A percentile compares a stretch with the other conserved stretches of the same genome.
phyloP scores from a whole-genome alignment of 2,329 filamentous ascomycete species.

The Periconia digitata region DNA sequence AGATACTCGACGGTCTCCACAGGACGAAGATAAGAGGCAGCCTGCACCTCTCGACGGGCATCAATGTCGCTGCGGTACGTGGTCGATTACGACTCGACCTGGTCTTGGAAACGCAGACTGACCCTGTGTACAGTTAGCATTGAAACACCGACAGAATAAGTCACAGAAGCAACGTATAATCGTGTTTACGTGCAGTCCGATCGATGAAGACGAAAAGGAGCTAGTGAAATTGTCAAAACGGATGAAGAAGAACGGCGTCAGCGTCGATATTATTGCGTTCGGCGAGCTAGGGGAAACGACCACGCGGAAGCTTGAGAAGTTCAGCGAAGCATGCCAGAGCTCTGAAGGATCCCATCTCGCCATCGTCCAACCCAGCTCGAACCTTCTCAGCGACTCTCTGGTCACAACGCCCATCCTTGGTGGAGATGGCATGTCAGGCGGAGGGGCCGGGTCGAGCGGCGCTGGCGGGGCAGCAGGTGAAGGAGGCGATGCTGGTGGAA shows the following conservation, averaged over 20 bases:
- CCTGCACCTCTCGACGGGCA: constrained; percentile 85
- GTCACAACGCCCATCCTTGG: constrained; percentile 86
- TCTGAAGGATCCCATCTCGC: constrained; percentile 87
- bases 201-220: constrained; percentile 85
- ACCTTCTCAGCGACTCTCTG: constrained; percentile 89
- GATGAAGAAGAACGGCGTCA: constrained; percentile 98
- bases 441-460: constrained; percentile 60
- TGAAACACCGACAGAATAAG: constrained; percentile 98
- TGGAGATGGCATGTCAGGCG: constrained; percentile 69
- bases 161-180: constrained; percentile 95
- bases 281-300: constrained; percentile 90
- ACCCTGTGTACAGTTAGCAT: constrained; percentile 67
- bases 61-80: constrained; percentile 90
- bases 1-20: constrained; percentile 90
- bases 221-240: constrained; percentile 90
- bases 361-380: constrained; percentile 85
- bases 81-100: constrained; percentile 61
- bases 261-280: constrained; percentile 92
- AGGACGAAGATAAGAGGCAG: constrained; percentile 79
- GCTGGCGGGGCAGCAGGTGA: constrained; percentile 52
- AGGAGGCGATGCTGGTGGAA: constrained; percentile 57
- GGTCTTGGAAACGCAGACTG: constrained; percentile 70
- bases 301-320: constrained; percentile 85
- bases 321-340: constrained; percentile 90
- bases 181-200: constrained; percentile 92